Conservation (phyloP, 352 stramenopile species). For the Globisporangium viniferum region DNA sequence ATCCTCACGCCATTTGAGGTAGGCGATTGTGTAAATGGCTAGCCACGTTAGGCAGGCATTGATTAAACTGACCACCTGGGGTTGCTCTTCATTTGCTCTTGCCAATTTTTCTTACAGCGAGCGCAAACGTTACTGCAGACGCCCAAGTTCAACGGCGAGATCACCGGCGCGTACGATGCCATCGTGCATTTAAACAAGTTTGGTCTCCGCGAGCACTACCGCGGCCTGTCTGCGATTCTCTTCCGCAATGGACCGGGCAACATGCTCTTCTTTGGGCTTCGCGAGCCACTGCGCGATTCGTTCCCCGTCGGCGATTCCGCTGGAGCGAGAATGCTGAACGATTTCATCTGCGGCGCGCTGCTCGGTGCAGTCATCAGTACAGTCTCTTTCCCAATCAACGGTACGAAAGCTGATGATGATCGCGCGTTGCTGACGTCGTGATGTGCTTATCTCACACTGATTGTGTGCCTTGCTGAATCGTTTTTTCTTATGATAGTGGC, state of each 20-base stretch:
- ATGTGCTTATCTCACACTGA: not conserved
- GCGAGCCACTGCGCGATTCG: slow-evolving; percentile 62
- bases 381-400: slow-evolving; percentile 81
- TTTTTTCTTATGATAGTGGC: slow-evolving; percentile 37
- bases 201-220: slow-evolving; percentile 79
- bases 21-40: not conserved
- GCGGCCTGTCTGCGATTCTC: slow-evolving; percentile 74
- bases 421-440: no score
- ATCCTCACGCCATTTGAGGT: slow-evolving; percentile 86
- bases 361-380: slow-evolving; percentile 84
- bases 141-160: slow-evolving; percentile 82
- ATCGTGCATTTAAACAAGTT: slow-evolving; percentile 80
- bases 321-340: slow-evolving; percentile 48
- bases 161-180: slow-evolving; percentile 70
- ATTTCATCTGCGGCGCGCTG: slow-evolving; percentile 85
- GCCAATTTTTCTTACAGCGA: slow-evolving; percentile 28
- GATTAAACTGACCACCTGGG: not conserved
- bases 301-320: slow-evolving; percentile 53
- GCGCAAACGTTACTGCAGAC: slow-evolving; percentile 86
- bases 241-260: slow-evolving; percentile 83
- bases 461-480: not conserved
- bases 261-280: slow-evolving; percentile 84
- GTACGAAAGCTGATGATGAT: slow-evolving; percentile 23
- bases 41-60: not conserved
- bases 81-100: not conserved